These are phyloP conservation scores for Metschnikowia lochheadii DNA, from an alignment of 805 yeast species.

Conservation along the genomic window DNA sequence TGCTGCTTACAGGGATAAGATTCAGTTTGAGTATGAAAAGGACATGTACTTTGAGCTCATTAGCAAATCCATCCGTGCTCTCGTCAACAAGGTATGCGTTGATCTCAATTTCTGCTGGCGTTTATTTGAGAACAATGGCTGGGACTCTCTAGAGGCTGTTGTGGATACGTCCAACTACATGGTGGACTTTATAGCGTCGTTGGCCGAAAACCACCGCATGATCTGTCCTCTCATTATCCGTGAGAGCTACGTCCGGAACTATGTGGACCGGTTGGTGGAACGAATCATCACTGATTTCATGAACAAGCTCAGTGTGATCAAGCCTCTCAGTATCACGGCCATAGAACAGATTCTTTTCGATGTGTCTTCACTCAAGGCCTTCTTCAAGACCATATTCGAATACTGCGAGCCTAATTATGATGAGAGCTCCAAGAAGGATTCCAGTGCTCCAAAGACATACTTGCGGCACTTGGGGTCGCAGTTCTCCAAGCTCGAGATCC, in stretches of 20 bases:
- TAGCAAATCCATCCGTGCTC: conserved; percentile 50
- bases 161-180: conserved; percentile 72
- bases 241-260: conserved; percentile 65
- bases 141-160: conserved; percentile 62
- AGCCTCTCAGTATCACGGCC: conserved; percentile 57
- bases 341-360: conserved; percentile 77
- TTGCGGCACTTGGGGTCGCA: conserved; percentile 42
- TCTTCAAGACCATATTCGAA: conserved; percentile 44
- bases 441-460: conserved; percentile 27
- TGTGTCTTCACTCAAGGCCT: conserved; percentile 56
- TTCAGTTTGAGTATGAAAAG: conserved; percentile 54
- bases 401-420: conserved; percentile 39
- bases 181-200: conserved; percentile 47
- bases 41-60: conserved; percentile 56
- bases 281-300: conserved; percentile 52
- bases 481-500: conserved; percentile 47
- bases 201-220: conserved; percentile 43
- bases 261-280: conserved; percentile 75
- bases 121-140: conserved; percentile 71
- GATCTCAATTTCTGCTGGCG: conserved; percentile 76
- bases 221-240: conserved; percentile 59
- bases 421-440: conserved; percentile 12
- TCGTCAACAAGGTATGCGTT: conserved; percentile 54
- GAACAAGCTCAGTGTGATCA: conserved; percentile 53
- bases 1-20: conserved; percentile 31